phyloP scores from a whole-genome alignment of 2,329 filamentous ascomycete species.

The Verticillium zaregamsianum region DNA sequence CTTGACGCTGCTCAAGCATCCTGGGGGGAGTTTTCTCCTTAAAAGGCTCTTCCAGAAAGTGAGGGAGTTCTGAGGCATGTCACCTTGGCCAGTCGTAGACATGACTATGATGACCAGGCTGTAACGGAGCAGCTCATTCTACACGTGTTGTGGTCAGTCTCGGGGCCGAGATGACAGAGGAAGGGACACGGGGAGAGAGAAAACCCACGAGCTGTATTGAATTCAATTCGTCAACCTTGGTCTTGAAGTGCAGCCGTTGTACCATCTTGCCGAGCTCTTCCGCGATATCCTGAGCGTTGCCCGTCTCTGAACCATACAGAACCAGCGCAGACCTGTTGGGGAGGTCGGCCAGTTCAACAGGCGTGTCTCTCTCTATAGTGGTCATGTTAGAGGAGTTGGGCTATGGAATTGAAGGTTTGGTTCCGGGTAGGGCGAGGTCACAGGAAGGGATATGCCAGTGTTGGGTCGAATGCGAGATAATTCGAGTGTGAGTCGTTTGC shows the following conservation, averaged over 20 bases:
- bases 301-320: constrained; percentile 92
- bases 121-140: constrained; percentile 36
- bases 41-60: constrained; percentile 83
- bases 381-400: constrained; percentile 3
- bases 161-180: background rate
- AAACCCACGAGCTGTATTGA: constrained; percentile 44
- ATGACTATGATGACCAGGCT: constrained; percentile 72
- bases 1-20: constrained; percentile 61
- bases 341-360: constrained; percentile 18
- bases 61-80: constrained; percentile 79
- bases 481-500: background rate
- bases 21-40: constrained; percentile 69
- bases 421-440: background rate
- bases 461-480: background rate
- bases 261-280: constrained; percentile 73
- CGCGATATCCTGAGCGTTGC: constrained; percentile 87
- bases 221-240: constrained; percentile 73
- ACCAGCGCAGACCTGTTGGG: constrained; percentile 54
- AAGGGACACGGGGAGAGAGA: background rate
- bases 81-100: constrained; percentile 92
- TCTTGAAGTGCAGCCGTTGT: constrained; percentile 75
- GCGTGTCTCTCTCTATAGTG: constrained; percentile 7
- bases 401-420: background rate
- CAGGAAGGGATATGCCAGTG: background rate
- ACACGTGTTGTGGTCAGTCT: background rate